Conservation (phyloP, 2,329 filamentous ascomycete species). For the Allantophomopsis lycopodina region DNA sequence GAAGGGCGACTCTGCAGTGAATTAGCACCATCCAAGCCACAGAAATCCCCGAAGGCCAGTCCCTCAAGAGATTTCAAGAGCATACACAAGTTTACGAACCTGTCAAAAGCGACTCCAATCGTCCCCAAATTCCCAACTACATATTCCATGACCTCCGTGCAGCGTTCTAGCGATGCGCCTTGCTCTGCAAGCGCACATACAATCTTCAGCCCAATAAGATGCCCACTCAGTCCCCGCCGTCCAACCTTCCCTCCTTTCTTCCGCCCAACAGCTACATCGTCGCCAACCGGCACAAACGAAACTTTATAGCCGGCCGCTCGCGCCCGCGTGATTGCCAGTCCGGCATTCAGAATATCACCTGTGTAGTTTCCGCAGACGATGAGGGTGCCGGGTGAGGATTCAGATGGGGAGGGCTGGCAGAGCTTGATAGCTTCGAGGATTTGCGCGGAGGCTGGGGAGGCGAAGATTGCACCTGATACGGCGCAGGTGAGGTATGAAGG, state of each 20-base stretch:
- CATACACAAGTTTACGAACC: background rate
- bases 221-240: conserved; percentile 2
- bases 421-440: conserved; percentile 2
- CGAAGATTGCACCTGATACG: conserved; percentile 2
- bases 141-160: background rate
- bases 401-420: background rate
- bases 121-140: conserved; percentile 1
- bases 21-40: background rate
- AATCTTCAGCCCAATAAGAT: conserved; percentile 2
- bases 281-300: conserved; percentile 1
- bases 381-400: background rate
- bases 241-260: conserved; percentile 3
- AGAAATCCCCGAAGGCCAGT: background rate
- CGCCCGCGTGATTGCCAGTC: conserved; percentile 2
- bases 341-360: conserved; percentile 3
- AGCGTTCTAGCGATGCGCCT: background rate
- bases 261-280: conserved; percentile 2
- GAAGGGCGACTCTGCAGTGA: conserved; percentile 9
- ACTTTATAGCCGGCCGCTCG: conserved; percentile 1
- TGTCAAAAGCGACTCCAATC: conserved; percentile 3
- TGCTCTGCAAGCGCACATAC: conserved; percentile 1
- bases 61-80: background rate
- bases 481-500: conserved; percentile 1
- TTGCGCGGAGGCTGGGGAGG: conserved; percentile 1
- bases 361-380: conserved; percentile 2